phyloP scores from a whole-genome alignment of 108 stramenopile species.

The Pseudonitzschia multiseries region DNA sequence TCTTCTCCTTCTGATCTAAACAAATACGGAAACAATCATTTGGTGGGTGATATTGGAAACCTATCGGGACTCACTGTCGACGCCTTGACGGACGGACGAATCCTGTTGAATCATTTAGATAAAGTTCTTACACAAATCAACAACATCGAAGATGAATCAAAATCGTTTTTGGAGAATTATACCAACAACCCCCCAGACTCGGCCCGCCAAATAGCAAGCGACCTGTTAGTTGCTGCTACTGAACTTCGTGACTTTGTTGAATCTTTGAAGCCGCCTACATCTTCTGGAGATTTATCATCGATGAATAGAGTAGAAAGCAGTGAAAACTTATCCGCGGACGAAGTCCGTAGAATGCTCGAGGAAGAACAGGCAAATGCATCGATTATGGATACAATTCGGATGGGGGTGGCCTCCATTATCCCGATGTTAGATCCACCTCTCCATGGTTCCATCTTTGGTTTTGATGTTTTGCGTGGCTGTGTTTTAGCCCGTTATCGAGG shows the following conservation, averaged over 20 bases:
- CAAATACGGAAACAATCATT: slow-evolving; percentile 71
- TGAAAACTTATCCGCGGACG: slow-evolving; percentile 41
- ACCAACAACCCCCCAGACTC: slow-evolving; percentile 18
- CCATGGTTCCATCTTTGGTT: slow-evolving; percentile 76
- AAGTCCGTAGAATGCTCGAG: slow-evolving; percentile 59
- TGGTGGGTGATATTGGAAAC: slow-evolving; percentile 77
- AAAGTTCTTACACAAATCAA: slow-evolving; percentile 47
- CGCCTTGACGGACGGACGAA: slow-evolving; percentile 60
- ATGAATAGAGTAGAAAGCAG: slow-evolving; percentile 32
- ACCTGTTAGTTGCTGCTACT: slow-evolving; percentile 33
- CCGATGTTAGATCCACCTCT: slow-evolving; percentile 83
- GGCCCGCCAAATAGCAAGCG: slow-evolving; percentile 28
- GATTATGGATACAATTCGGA: slow-evolving; percentile 34
- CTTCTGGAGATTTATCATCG: slow-evolving; percentile 4
- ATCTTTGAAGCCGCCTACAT: slow-evolving; percentile 45
- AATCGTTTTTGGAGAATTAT: slow-evolving; percentile 26
- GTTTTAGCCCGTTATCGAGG: slow-evolving; percentile 71
- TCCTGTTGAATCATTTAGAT: slow-evolving; percentile 44
- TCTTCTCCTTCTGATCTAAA: slow-evolving; percentile 36
- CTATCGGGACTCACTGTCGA: slow-evolving; percentile 49
- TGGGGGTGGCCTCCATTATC: slow-evolving; percentile 39
- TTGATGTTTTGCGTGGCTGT: slow-evolving; percentile 80
- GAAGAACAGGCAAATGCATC: slow-evolving; percentile 35
- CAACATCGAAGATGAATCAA: slow-evolving; percentile 33
- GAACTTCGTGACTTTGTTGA: slow-evolving; percentile 59